Evolutionary conservation across 2,329 filamentous ascomycete genomes (phyloP), one percentile per base, ranked within the genome.

Genomic region (Penicillium sp.): DNA sequence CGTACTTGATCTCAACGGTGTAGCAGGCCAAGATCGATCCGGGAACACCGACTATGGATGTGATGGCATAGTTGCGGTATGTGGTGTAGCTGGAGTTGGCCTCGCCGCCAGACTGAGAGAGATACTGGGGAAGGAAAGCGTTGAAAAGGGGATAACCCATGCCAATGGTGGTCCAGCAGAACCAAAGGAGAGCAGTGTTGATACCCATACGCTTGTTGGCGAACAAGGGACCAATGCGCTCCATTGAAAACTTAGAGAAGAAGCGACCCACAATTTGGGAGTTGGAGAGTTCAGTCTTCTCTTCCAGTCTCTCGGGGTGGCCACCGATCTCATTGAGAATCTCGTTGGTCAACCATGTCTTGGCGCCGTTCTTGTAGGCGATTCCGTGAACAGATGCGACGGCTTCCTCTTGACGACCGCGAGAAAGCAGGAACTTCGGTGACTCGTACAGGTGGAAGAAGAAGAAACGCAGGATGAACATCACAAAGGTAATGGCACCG

Each of bases 71-170:
- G 78, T 91, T 91, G 59, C 89, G 86, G 76, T 94, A 95, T 34
- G 74, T 78, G 32, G 74, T 71, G 46, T 72, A 69, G 34, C 70
- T 69, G 7, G 75, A 70, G 24, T 75, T 76, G 34, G 83, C 81
- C 55, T 84, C 81, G 22, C 86, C 83, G 10, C 77, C 77, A 24
- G 84, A 81, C 52, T 85, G 82, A 22, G 86, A 83, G 55, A 95
- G 85, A 67, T 94, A 94, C 62, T 94, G 89, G 0, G 91, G 91
- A 18, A 96, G 79, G 75, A 95, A 95, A 47, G 90, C 88, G 73
- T 93, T 94, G 82, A 93, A 96, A 5, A 96, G 83, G 0, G 90
- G 90, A 66, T 93, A 95, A 1, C 87, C 91, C 84, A 95, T 89
- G 49, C 91, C 91, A 62, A 95, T 92, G 11, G 85, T 86, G 0